These are phyloP conservation scores for Xylariaceae sp. DNA, from an alignment of 2,329 filamentous ascomycete genomes.

Conservation along the genomic window DNA sequence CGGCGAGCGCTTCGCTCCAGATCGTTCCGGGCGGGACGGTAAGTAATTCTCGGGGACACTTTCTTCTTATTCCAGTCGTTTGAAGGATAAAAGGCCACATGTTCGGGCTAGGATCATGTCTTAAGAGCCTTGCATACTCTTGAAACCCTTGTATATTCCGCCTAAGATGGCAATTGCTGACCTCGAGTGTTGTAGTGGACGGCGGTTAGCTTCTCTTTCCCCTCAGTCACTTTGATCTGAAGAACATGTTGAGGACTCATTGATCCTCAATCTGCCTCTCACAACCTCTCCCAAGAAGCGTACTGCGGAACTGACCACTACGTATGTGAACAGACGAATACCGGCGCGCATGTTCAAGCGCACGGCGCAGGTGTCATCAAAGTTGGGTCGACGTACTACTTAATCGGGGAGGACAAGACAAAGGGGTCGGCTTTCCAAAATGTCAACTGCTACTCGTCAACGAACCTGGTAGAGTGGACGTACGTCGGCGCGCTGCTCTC, in stretches of 20 bases:
- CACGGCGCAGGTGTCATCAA: conserved; percentile 70
- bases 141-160: no score
- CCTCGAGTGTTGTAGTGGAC: no score
- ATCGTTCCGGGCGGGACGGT: conserved; percentile 41
- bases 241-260: not conserved
- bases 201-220: conserved; percentile 27
- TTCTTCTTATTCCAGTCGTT: no score
- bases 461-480: conserved; percentile 68
- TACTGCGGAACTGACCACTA: not conserved
- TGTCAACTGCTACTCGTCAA: conserved; percentile 71
- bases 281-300: not conserved
- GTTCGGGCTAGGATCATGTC: no score
- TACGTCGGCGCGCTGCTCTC: conserved; percentile 66
- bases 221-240: not conserved
- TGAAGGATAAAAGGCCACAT: no score
- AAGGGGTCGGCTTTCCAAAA: conserved; percentile 67
- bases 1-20: conserved; percentile 38
- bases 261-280: not conserved
- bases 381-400: conserved; percentile 66
- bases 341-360: conserved; percentile 64
- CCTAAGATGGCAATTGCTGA: no score
- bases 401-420: conserved; percentile 74
- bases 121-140: no score
- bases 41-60: no score
- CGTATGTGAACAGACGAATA: conserved; percentile 22